Evolutionary conservation across 75 land plant genomes (phyloP), one percentile per base, ranked within the genome.

Genomic region (Cupressus sempervirens): DNA sequence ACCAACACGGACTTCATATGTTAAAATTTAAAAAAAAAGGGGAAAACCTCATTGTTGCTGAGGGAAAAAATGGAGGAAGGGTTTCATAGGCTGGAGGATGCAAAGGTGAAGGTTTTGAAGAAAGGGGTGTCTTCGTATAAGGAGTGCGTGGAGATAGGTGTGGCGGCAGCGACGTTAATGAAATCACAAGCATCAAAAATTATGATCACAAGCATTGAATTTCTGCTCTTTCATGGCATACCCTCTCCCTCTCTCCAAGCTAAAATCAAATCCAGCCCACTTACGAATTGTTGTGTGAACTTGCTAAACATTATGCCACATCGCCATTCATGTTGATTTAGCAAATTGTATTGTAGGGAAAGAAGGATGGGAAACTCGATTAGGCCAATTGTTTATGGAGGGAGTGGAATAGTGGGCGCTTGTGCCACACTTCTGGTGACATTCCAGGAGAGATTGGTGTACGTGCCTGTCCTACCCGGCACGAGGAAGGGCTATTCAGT

Each of bases 391-490:
- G 32, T 89, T 30, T 98, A 96, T 91, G 99, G 98, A 16, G 90
- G 93, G 32, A 97, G 98, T 29, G 99, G 97, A 16, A 84, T 96
- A 14, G 93, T 90, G 86, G 91, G 91, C 84, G 94, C 98, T 12
- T 92, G 97, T 54, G 74, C 94, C 85, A 93, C 93, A 46, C 83
- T 93, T 84, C 91, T 98, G 83, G 94, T 98, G 70, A 92, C 98
- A 46, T 91, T 98, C 48, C 98, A 98, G 88, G 98, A 96, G 94
- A 88, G 86, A 86, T 87, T 98, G 52, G 99, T 98, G 6, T 98
- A 98, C 88, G 99, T 98, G 20, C 99, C 99, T 50, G 97, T 96
- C 13, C 81, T 96, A 18, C 99, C 99, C 0, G 99, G 99, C 67
- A 91, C 95, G 87, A 88, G 87, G 84, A 93, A 92, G 81, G 88